phyloP scores from a whole-genome alignment of 2,329 filamentous ascomycete species.

The Pyrenophora seminiperda region DNA sequence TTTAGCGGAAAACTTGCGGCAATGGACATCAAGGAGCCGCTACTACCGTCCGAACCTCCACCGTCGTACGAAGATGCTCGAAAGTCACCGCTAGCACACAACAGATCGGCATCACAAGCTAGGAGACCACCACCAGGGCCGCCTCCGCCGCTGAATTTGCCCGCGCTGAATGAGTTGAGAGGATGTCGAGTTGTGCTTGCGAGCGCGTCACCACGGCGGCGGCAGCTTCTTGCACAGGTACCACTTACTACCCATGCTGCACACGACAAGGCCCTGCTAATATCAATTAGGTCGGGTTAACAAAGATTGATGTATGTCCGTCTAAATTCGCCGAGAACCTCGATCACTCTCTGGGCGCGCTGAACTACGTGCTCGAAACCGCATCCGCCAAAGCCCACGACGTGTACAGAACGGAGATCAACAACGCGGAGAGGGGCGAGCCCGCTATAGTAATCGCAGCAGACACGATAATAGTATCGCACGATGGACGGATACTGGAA shows the following conservation, averaged over 20 bases:
- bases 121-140: constrained; percentile 40
- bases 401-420: constrained; percentile 67
- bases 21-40: constrained; percentile 18
- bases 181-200: constrained; percentile 85
- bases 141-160: constrained; percentile 75
- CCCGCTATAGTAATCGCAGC: constrained; percentile 86
- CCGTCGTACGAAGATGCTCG: constrained; percentile 51
- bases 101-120: constrained; percentile 22
- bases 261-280: background rate
- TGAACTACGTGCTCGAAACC: constrained; percentile 89
- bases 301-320: constrained; percentile 80
- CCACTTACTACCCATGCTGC: constrained; percentile 11
- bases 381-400: constrained; percentile 81
- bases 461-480: constrained; percentile 85
- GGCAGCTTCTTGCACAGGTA: constrained; percentile 77
- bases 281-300: constrained; percentile 71
- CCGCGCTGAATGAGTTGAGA: constrained; percentile 76
- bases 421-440: constrained; percentile 65
- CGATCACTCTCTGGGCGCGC: constrained; percentile 83
- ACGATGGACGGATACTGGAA: constrained; percentile 79
- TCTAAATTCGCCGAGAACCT: constrained; percentile 85
- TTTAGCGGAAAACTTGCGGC: background rate
- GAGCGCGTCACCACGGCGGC: constrained; percentile 83
- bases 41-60: constrained; percentile 48
- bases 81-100: constrained; percentile 25